A percentile compares a stretch with the other conserved stretches of the same genome.
Evolutionary conservation across 805 yeast genomes (phyloP).

Genomic region (Metschnikowia arizonensis): DNA sequence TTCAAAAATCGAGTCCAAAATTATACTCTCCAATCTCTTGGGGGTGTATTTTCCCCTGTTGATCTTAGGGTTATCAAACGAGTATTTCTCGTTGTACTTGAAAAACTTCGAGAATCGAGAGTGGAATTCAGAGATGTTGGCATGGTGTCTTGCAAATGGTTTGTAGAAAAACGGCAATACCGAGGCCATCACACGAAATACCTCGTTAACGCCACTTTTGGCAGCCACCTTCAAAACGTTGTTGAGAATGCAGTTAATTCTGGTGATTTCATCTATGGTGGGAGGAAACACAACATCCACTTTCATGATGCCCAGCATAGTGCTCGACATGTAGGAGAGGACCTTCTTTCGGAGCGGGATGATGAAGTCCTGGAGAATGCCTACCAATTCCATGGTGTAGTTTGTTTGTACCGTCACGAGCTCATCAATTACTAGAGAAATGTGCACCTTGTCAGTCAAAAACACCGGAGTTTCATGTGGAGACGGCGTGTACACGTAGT

Average conservation of each 20-base stretch:
- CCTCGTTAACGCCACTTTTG: constrained; percentile 69
- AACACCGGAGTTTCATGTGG: constrained; percentile 7
- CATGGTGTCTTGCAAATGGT: constrained; percentile 91
- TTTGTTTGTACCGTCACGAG: constrained; percentile 67
- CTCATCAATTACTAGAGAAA: constrained; percentile 48
- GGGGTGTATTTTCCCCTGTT: constrained; percentile 29
- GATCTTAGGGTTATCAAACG: constrained; percentile 27
- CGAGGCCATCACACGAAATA: constrained; percentile 73
- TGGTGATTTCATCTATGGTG: constrained; percentile 87
- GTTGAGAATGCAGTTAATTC: constrained; percentile 80
- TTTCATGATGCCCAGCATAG: constrained; percentile 54
- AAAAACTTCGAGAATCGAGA: constrained; percentile 45
- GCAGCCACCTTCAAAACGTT: constrained; percentile 68
- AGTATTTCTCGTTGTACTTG: constrained; percentile 24
- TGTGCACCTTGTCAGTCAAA: constrained; percentile 3
- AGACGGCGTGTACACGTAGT: constrained; percentile 65
- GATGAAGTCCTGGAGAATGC: constrained; percentile 70
- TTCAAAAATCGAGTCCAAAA: constrained; percentile 63
- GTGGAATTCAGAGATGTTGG: constrained; percentile 71
- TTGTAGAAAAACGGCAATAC: constrained; percentile 88
- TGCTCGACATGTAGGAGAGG: constrained; percentile 39
- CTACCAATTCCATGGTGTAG: constrained; percentile 66
- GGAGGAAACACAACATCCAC: constrained; percentile 87
- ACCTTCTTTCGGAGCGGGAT: constrained; percentile 74
- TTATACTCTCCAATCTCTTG: constrained; percentile 39